Percentiles rank a stretch among this genome's conserved stretches.
phyloP scores from a whole-genome alignment of 139 green algal species.

The Chlamydomonas applanata region DNA sequence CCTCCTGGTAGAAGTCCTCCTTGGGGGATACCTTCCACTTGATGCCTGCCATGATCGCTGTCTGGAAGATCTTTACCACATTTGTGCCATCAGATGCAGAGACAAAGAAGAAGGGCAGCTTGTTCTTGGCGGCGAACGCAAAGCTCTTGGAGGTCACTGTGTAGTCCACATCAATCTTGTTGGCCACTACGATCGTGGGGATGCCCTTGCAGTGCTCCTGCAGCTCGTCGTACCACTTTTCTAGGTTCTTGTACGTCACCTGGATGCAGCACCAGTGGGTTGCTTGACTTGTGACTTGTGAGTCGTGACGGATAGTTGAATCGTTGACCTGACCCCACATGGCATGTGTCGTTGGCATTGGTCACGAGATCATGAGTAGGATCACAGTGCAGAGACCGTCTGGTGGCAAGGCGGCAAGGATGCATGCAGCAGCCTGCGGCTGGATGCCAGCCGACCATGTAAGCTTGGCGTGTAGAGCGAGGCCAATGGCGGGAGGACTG shows the following conservation, averaged over 20 bases:
- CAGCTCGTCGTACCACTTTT: constrained; percentile 37
- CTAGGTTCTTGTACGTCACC: constrained; percentile 66
- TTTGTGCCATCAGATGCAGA: constrained; percentile 66
- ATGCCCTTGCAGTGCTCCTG: constrained; percentile 64
- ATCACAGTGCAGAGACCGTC: too few relatives aligned
- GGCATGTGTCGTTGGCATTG: too few relatives aligned
- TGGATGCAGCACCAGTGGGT: too few relatives aligned
- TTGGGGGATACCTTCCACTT: constrained; percentile 59
- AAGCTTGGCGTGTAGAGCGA: too few relatives aligned
- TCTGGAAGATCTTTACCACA: constrained; percentile 68
- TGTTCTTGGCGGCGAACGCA: constrained; percentile 59
- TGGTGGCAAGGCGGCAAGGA: too few relatives aligned
- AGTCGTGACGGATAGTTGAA: too few relatives aligned
- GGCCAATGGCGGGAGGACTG: too few relatives aligned
- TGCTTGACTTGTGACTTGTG: too few relatives aligned
- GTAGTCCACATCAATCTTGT: constrained; percentile 74
- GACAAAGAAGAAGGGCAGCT: constrained; percentile 72
- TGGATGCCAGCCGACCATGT: too few relatives aligned
- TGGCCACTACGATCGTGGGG: constrained; percentile 63
- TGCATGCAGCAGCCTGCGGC: too few relatives aligned
- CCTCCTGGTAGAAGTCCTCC: constrained; percentile 63
- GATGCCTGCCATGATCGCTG: constrained; percentile 48
- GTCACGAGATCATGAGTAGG: too few relatives aligned
- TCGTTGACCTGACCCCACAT: too few relatives aligned
- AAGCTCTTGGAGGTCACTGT: constrained; percentile 59